Evolutionary conservation across 805 yeast genomes (phyloP).

Genomic region (Maudiozyma barnettii): DNA sequence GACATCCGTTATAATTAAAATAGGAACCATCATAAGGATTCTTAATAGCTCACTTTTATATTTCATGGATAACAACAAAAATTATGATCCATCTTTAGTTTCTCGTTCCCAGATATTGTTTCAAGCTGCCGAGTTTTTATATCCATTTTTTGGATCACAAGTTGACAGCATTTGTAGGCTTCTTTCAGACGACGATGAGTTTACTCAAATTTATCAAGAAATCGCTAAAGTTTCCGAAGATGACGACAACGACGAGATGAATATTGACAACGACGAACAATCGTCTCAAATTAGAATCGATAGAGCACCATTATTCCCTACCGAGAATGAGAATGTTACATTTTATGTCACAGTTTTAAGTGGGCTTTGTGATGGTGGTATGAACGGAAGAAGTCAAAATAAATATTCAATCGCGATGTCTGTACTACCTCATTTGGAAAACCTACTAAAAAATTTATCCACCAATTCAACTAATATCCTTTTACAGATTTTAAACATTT

Average conservation of each 20-base stretch:
- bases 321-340: conserved; percentile 12
- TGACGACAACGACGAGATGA: conserved; percentile 2
- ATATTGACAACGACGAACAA: conserved; percentile 8
- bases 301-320: conserved; percentile 17
- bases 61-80: conserved; percentile 8
- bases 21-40: conserved; percentile 21
- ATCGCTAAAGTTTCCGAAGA: conserved; percentile 4
- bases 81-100: conserved; percentile 6
- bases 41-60: conserved; percentile 18
- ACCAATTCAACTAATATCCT: conserved; percentile 16
- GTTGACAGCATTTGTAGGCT: conserved; percentile 20
- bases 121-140: conserved; percentile 29
- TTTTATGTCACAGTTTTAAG: conserved; percentile 21
- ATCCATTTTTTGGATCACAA: conserved; percentile 18
- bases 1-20: conserved; percentile 13
- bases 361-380: conserved; percentile 26
- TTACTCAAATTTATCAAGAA: conserved; percentile 5
- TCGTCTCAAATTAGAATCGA: conserved; percentile 2
- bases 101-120: conserved; percentile 13
- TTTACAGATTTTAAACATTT: conserved; percentile 17
- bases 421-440: conserved; percentile 18
- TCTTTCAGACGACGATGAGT: conserved; percentile 18
- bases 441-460: conserved; percentile 17
- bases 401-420: conserved; percentile 14
- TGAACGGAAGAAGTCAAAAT: conserved; percentile 16